Evolutionary conservation across 805 yeast species (phyloP), one percentile per base, ranked within the genome.

Genomic region (Kluyveromyces wickerhamii): DNA sequence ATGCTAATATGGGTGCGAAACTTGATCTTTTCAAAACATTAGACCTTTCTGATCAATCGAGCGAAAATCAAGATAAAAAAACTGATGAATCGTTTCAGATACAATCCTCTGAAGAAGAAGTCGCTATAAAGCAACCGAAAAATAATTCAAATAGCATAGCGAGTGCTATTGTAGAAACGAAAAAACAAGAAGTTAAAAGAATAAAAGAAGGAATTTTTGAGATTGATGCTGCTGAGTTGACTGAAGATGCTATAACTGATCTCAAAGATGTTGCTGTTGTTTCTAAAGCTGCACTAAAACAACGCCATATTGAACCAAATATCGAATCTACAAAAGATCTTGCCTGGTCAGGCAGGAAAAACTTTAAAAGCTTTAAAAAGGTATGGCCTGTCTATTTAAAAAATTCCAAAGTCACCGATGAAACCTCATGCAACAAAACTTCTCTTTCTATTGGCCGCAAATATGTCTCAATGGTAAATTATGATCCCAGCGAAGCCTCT

Each of bases 321-420:
- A 6, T 5, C 16, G 19, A 21, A 14, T 7, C 21, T 5, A 9
- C 33, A 8, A 4, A 27, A 23, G 37, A 40, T 24, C 37, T 41
- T 1, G 44, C 42, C 12, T 56, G 64, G 60, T 35, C 43, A 14
- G 53, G 49, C 1, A 41, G 69, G 9, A 64, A 57, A 38, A 66
- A 66, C 40, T 66, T 60, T 40, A 67, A 67, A 35, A 51, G 40
- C 4, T 67, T 67, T 48, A 54, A 52, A 2, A 65, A 64, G 33
- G 43, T 41, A 17, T 38, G 53, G 36, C 54, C 59, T 12, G 6
- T 19, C 9, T 22, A 30, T 8, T 16, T n/a, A 8, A 21, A 13
- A 24, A 37, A 27, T 21, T 21, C 23, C 9, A 46, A 43, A 11
- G 40, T 38, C 20, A 8, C 28, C 2, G 33, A 34, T 7, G 32